A percentile compares a stretch with the other conserved stretches of the same genome.
Evolutionary conservation across 2,329 filamentous ascomycete species (phyloP).

Genomic region (Cordyceps militaris): DNA sequence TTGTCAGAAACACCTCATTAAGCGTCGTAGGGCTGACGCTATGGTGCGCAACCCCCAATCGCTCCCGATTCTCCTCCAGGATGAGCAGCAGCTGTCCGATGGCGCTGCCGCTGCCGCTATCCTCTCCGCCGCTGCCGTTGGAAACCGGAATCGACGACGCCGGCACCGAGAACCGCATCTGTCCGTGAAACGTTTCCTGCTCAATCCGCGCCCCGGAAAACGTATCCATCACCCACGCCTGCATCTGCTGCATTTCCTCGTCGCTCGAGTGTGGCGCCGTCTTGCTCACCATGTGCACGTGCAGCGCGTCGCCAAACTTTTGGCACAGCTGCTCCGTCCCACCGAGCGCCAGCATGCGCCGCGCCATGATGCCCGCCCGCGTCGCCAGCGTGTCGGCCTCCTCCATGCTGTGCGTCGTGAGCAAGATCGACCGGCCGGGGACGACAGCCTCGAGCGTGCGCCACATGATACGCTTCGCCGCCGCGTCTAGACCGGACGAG

Average conservation of each 20-base stretch:
- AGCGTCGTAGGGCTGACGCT: constrained; percentile 76
- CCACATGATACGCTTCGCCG: constrained; percentile 71
- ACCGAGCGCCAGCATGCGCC: constrained; percentile 72
- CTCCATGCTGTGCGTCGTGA: constrained; percentile 77
- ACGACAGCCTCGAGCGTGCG: constrained; percentile 58
- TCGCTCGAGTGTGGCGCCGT: constrained; percentile 62
- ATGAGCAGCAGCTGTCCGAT: constrained; percentile 62
- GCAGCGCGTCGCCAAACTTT: constrained; percentile 65
- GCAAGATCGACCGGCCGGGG: constrained; percentile 58
- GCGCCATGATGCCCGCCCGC: constrained; percentile 63
- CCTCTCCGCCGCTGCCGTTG: constrained; percentile 5
- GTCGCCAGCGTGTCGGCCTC: constrained; percentile 68
- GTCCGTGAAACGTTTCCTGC: constrained; percentile 41
- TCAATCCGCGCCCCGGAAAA: constrained; percentile 60
- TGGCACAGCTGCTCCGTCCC: constrained; percentile 59
- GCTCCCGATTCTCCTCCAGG: constrained; percentile 60
- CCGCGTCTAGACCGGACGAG: constrained; percentile 64
- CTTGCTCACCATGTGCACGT: constrained; percentile 68
- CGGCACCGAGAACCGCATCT: constrained; percentile 22
- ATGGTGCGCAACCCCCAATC: constrained; percentile 70
- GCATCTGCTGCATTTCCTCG: constrained; percentile 57
- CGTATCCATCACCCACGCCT: constrained; percentile 50
- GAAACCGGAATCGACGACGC: constrained; percentile 20
- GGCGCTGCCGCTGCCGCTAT: constrained; percentile 30
- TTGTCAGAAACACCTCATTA: constrained; percentile 77